Conservation (phyloP, 768 basidiomycete species). For the Rickenella mellea region DNA sequence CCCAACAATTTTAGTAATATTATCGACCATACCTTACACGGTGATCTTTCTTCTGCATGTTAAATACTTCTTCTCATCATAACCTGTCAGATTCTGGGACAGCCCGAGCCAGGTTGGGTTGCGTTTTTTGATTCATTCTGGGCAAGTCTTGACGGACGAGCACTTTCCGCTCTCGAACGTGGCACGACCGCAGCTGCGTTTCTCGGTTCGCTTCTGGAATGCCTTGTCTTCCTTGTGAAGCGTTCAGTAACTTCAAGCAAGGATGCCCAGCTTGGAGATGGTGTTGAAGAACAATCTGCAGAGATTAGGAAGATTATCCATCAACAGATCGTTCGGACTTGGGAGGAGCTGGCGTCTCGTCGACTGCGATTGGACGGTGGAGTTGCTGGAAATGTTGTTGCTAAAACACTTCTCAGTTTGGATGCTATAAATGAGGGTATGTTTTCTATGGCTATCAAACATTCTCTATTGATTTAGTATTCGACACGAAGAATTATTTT, state of each 20-base stretch:
- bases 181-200: slow-evolving; percentile 52
- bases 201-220: slow-evolving; percentile 62
- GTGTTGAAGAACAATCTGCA: slow-evolving; percentile 1
- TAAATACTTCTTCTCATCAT: not conserved
- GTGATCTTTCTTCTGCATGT: slow-evolving; percentile 28
- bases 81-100: slow-evolving; percentile 14
- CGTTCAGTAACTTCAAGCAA: slow-evolving; percentile 11
- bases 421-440: slow-evolving; percentile 18
- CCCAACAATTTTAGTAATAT: slow-evolving; percentile 66
- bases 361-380: slow-evolving; percentile 38
- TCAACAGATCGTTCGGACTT: slow-evolving; percentile 36
- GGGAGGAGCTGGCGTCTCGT: slow-evolving; percentile 35
- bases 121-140: slow-evolving; percentile 72
- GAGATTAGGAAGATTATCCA: slow-evolving; percentile 25
- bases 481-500: slow-evolving; percentile 32
- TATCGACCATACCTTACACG: slow-evolving; percentile 69
- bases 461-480: not conserved
- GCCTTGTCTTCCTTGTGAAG: slow-evolving; percentile 46
- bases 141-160: slow-evolving; percentile 66
- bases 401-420: slow-evolving; percentile 27
- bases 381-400: slow-evolving; percentile 34
- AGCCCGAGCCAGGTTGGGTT: slow-evolving; percentile 21
- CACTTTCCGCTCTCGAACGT: slow-evolving; percentile 49
- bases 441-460: not conserved
- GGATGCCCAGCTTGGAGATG: not conserved